Percentiles rank a stretch among this genome's conserved stretches.
Evolutionary conservation across 257 asterid species (phyloP).

Genomic region (Craterostigma plantagineum): DNA sequence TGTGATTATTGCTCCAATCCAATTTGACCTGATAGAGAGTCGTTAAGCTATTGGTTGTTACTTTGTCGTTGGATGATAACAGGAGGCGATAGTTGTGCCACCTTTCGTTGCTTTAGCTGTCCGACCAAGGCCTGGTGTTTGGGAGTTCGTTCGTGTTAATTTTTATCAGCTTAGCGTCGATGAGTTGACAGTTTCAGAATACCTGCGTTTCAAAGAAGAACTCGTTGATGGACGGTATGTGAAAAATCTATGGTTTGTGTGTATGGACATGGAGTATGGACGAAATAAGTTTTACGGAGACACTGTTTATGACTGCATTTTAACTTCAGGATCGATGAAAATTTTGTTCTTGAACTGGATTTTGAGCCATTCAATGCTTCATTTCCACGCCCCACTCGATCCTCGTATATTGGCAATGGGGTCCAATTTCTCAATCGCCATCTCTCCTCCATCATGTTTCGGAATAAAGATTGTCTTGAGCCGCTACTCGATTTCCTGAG

Average conservation of each 20-base stretch:
- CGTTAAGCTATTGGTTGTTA: not conserved
- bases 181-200: constrained; percentile 73
- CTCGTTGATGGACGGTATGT: constrained; percentile 89
- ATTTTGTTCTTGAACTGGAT: constrained; percentile 75
- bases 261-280: no score
- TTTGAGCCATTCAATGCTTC: constrained; percentile 89
- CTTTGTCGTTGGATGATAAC: constrained; percentile 7
- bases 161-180: constrained; percentile 81
- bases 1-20: not conserved
- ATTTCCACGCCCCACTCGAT: constrained; percentile 81
- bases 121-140: constrained; percentile 98
- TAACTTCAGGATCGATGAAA: constrained; percentile 28
- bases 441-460: constrained; percentile 87
- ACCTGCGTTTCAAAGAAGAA: constrained; percentile 66
- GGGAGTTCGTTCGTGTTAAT: constrained; percentile 90
- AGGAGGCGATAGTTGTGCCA: constrained; percentile 93
- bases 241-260: not conserved
- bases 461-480: constrained; percentile 72
- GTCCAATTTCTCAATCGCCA: constrained; percentile 96
- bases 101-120: constrained; percentile 92
- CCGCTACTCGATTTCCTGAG: constrained; percentile 88
- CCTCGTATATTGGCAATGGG: constrained; percentile 88
- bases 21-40: not conserved
- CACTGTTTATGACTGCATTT: constrained; percentile 3
- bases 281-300: not conserved